Evolutionary conservation across 2,329 filamentous ascomycete species (phyloP), one percentile per base, ranked within the genome.

Genomic region (Basipetospora sp.): DNA sequence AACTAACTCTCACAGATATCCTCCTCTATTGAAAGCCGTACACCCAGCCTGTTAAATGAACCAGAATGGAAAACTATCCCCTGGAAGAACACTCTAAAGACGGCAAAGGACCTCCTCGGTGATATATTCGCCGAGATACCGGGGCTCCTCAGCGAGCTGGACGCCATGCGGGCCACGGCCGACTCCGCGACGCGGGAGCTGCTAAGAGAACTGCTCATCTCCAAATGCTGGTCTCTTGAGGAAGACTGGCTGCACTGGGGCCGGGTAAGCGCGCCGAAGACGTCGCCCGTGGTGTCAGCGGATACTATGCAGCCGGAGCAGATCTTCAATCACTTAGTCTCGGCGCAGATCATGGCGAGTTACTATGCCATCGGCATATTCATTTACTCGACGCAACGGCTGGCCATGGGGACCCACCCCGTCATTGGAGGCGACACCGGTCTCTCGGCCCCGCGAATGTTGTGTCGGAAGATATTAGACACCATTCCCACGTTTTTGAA

Each of bases 21-120:
- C 13, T 13, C 11, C 14, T 5, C 34, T 9, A n/a, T 36, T 4
- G 34, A 10, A 11, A 29, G 10, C 16, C 9, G 34, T 2, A 29
- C 31, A 18, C 43, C 44, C 11, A 46, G 41, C 19, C 35, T 44
- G 15, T 41, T 56, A 3, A 48, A 49, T 34, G 42, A 42, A 2
- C 47, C 45, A 1, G 48, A 49, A 22, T 56, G 53, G 53, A 50
- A 49, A 22, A 51, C 42, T 5, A 36, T 52, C 10, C 53, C 53
- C 0, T 56, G 52, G 52, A 42, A 43, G 32, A 36, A 41, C 5
- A 42, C 43, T 4, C 46, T 50, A 0, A 54, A 52, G 16, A 42
- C 47, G 8, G 33, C 43, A 4, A 48, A 47, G 15, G 52, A 56
- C 18, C 39, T 49, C 8, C 36, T 54, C 5, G 39, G 45, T 4